A percentile compares a stretch with the other conserved stretches of the same genome.
Evolutionary conservation across 2,329 filamentous ascomycete genomes (phyloP).

Genomic region (Grosmannia penicillata): DNA sequence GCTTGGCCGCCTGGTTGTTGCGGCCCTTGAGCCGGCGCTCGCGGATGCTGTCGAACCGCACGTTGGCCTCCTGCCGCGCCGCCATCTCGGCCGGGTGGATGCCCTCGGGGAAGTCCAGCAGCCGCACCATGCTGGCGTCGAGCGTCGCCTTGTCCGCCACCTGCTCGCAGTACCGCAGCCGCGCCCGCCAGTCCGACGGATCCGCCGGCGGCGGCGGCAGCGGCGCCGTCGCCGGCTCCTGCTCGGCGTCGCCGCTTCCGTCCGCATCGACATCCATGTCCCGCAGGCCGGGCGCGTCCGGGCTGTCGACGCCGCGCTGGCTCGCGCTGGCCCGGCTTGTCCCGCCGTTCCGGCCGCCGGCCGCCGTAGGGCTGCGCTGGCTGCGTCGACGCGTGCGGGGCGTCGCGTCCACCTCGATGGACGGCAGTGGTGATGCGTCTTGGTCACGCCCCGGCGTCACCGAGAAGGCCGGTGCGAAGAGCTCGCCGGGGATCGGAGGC

Average conservation of each 20-base stretch:
- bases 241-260: too few species aligned
- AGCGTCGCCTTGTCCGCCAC: slow-evolving; percentile 6
- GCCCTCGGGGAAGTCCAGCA: slow-evolving; percentile 9
- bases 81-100: slow-evolving; percentile 4
- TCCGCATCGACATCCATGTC: too few species aligned
- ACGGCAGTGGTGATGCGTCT: neutral
- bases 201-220: neutral
- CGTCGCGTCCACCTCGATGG: neutral
- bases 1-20: slow-evolving; percentile 13
- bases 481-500: too few species aligned
- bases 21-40: slow-evolving; percentile 12
- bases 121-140: slow-evolving; percentile 8
- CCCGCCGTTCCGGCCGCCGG: too few species aligned
- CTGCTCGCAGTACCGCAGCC: slow-evolving; percentile 10
- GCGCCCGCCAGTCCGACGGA: slow-evolving; percentile 9
- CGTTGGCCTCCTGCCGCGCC: slow-evolving; percentile 9
- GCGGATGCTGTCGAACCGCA: slow-evolving; percentile 11
- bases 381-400: too few species aligned
- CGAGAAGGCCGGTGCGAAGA: neutral
- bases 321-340: neutral
- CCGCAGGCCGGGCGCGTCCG: too few species aligned
- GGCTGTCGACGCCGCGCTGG: neutral
- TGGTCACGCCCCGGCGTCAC: neutral
- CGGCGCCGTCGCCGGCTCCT: too few species aligned
- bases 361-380: too few species aligned